Evolutionary conservation across 768 basidiomycete genomes (phyloP), one percentile per base, ranked within the genome.

Genomic region (Phylloporus arenicola): DNA sequence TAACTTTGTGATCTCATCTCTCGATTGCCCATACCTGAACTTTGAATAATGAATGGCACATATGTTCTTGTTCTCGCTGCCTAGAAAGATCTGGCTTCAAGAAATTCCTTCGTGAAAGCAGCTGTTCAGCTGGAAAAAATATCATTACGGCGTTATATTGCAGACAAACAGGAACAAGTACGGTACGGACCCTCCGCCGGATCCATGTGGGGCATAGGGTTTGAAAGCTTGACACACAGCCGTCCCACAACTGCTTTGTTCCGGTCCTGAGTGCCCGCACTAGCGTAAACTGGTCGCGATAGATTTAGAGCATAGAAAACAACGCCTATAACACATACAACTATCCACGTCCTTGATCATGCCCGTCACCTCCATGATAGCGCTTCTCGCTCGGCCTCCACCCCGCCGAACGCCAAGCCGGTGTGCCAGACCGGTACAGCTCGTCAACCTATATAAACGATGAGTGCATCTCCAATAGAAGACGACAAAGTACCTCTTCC

Each of bases 391-490:
- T 64, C 0, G 83, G 83, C 48, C 60, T 77, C 84, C 85, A 89
- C 2, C 56, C 57, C 1, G 74, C 56, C 0, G 84, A 84, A 31
- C 77, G 68, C 86, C 88, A 88, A 3, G 86, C 83, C 43, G 75
- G 75, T 48, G 85, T 68, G 6, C 77, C 75, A n/a, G 83, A 72
- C 44, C 82, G 76, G 57, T 87, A 88, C 72, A 88, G 63, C 66
- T 86, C 84, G 62, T 88, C 86, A 53, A 87, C 82, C 82, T 83
- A 34, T 22, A 17, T 13, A 17, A n/a, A 25, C 22, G 3, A 22
- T 14, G 39, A 25, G 40, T 9, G 22, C 8, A 10, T 4, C 35
- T 19, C 35, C 12, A 30, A 20, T 17, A 12, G 13, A 43, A 24
- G 25, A 2, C 7, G 3, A 25, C 2, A 3, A 6, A 12, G 14